These are phyloP conservation scores for Niveomyces coronatus DNA, from an alignment of 2,329 filamentous ascomycete genomes.

Conservation along the genomic window DNA sequence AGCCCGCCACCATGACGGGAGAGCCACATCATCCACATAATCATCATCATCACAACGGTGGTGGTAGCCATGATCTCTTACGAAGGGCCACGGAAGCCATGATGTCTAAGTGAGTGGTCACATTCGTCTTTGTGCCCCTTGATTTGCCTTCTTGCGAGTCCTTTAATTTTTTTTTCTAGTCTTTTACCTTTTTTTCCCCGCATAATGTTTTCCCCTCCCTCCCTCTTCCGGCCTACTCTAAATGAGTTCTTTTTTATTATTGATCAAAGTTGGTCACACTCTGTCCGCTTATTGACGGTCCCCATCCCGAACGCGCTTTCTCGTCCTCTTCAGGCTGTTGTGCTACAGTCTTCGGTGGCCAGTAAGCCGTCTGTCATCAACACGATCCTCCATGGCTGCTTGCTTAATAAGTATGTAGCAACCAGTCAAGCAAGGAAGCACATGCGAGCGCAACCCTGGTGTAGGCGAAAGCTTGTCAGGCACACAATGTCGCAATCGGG, in stretches of 20 bases:
- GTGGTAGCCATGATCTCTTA: conserved; percentile 45
- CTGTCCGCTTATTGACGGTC: too few species aligned
- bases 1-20: conserved; percentile 3
- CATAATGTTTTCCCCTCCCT: neutral
- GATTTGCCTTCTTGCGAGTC: neutral
- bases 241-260: too few species aligned
- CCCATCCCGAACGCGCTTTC: too few species aligned
- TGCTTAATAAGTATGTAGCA: neutral
- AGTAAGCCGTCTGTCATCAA: too few species aligned
- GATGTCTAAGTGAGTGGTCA: conserved; percentile 49
- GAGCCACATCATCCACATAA: conserved; percentile 4
- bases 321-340: too few species aligned
- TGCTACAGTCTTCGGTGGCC: too few species aligned
- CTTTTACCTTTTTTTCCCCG: neutral
- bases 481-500: too few species aligned
- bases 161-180: neutral
- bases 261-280: too few species aligned
- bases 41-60: conserved; percentile 18
- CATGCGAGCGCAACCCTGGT: too few species aligned
- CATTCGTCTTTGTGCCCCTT: neutral
- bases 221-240: neutral
- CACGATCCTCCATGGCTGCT: too few species aligned
- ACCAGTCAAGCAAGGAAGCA: too few species aligned
- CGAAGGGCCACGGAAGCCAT: conserved; percentile 51
- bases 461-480: conserved; percentile 1